Conservation (phyloP, 2,329 filamentous ascomycete species). For the Aspergillus tubingensis region DNA sequence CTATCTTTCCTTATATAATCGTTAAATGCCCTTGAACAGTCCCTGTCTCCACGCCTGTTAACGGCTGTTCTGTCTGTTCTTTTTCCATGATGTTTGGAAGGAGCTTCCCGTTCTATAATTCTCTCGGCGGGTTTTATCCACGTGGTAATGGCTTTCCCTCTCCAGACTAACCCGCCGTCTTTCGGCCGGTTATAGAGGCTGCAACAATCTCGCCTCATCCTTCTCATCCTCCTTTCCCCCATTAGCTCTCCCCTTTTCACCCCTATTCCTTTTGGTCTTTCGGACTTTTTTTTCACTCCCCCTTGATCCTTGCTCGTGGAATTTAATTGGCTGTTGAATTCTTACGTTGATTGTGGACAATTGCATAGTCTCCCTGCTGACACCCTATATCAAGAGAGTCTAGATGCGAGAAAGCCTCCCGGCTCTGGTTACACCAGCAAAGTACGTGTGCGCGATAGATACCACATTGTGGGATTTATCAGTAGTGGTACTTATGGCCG, state of each 20-base stretch:
- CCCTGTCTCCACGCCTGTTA: conserved; percentile 5
- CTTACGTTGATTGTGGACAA: background rate
- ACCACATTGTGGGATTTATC: conserved; percentile 97
- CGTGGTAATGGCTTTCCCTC: conserved; percentile 41
- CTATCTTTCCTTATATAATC: background rate
- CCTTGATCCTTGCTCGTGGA: conserved; percentile 12
- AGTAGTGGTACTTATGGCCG: conserved; percentile 97
- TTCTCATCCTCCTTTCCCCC: background rate
- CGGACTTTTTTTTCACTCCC: background rate
- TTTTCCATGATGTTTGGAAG: conserved; percentile 42
- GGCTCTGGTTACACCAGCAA: conserved; percentile 64
- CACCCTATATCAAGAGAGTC: conserved; percentile 32
- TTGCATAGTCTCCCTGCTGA: conserved; percentile 24
- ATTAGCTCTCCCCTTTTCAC: background rate
- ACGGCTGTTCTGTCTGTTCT: conserved; percentile 17
- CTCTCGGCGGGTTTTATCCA: conserved; percentile 42
- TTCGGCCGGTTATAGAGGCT: background rate
- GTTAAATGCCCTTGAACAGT: background rate
- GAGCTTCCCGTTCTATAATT: conserved; percentile 41
- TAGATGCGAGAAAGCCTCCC: conserved; percentile 45
- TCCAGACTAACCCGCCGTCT: background rate
- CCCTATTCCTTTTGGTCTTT: background rate
- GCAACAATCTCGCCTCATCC: conserved; percentile 8
- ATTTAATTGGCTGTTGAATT: conserved; percentile 1
- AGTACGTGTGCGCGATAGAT: conserved; percentile 86